Evolutionary conservation across 495 filamentous ascomycete species (phyloP).

Genomic region (Talaromyces thailandensis): DNA sequence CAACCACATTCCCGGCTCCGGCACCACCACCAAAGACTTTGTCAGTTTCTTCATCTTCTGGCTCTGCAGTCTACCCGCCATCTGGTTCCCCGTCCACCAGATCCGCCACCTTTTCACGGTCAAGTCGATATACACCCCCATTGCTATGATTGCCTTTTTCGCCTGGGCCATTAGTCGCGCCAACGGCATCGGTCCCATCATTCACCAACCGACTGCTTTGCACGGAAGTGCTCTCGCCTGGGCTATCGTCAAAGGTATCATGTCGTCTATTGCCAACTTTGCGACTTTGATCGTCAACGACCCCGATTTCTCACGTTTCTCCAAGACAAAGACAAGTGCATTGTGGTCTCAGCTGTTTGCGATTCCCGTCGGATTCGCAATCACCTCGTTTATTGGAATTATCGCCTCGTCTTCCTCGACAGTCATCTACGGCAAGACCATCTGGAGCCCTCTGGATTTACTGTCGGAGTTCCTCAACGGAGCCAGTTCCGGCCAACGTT

Average conservation of each 20-base stretch:
- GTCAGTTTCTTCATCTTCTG: constrained; percentile 81
- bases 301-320: constrained; percentile 86
- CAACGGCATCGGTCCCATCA: constrained; percentile 76
- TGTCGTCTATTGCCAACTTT: constrained; percentile 89
- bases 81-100: constrained; percentile 61
- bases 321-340: constrained; percentile 68
- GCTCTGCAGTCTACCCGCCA: constrained; percentile 68
- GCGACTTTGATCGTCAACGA: constrained; percentile 73
- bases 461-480: constrained; percentile 65
- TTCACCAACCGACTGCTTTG: constrained; percentile 56
- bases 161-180: constrained; percentile 84
- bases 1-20: constrained; percentile 59
- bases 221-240: constrained; percentile 67
- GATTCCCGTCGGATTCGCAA: constrained; percentile 76
- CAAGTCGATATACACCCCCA: constrained; percentile 79
- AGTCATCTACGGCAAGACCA: constrained; percentile 60
- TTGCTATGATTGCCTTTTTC: constrained; percentile 78
- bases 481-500: constrained; percentile 65
- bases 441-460: constrained; percentile 82
- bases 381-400: constrained; percentile 91
- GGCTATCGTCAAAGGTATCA: constrained; percentile 75
- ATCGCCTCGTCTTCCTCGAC: constrained; percentile 81
- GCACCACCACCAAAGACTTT: constrained; percentile 68
- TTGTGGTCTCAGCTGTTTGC: constrained; percentile 86
- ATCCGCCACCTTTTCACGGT: constrained; percentile 82